Conservation (phyloP, 495 filamentous ascomycete species). For the Lasiosphaeria hispida region DNA sequence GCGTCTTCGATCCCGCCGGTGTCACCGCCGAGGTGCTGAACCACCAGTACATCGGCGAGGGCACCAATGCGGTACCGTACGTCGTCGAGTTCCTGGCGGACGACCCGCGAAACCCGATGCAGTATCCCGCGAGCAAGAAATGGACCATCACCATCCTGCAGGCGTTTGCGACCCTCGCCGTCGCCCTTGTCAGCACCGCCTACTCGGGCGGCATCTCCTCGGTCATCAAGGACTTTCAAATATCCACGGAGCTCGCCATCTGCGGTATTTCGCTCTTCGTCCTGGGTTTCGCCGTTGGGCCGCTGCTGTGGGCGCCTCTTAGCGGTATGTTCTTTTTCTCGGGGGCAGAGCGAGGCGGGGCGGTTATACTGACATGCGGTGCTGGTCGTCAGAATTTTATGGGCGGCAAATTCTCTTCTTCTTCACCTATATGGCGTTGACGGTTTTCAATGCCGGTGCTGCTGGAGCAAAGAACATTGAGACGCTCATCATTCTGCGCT, state of each 20-base stretch:
- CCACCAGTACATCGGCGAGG: slow-evolving; percentile 62
- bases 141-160: slow-evolving; percentile 67
- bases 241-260: slow-evolving; percentile 58
- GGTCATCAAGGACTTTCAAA: slow-evolving; percentile 57
- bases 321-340: slow-evolving; percentile 22
- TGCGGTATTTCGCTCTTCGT: slow-evolving; percentile 74
- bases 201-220: slow-evolving; percentile 69
- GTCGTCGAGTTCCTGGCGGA: slow-evolving; percentile 69
- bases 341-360: background rate
- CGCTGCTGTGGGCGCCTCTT: slow-evolving; percentile 64
- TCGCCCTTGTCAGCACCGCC: slow-evolving; percentile 74
- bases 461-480: slow-evolving; percentile 61
- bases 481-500: slow-evolving; percentile 69
- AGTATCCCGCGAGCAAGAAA: slow-evolving; percentile 59
- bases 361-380: slow-evolving; percentile 7
- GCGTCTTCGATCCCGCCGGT: slow-evolving; percentile 38
- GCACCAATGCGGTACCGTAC: slow-evolving; percentile 73
- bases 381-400: slow-evolving; percentile 46
- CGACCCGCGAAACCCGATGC: slow-evolving; percentile 71
- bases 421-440: slow-evolving; percentile 59
- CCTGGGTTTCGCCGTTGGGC: slow-evolving; percentile 67
- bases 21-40: slow-evolving; percentile 50
- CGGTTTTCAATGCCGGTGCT: slow-evolving; percentile 67
- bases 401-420: slow-evolving; percentile 71
- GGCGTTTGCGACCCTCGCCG: slow-evolving; percentile 67